Conservation (phyloP, 2,329 filamentous ascomycete genomes). For the Pezicula neosporulosa region DNA sequence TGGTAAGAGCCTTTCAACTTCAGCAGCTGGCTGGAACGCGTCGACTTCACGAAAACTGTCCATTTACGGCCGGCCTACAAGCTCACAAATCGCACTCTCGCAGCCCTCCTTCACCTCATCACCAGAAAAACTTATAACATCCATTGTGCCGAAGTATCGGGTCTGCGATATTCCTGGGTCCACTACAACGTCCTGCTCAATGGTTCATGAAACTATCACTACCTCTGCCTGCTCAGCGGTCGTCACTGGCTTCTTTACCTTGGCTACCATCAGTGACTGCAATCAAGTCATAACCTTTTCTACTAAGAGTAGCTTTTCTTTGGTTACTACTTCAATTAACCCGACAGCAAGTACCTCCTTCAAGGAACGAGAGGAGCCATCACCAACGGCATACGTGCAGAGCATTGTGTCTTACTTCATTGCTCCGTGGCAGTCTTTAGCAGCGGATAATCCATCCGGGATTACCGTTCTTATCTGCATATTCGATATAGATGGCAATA, state of each 20-base stretch:
- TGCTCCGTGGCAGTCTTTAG: conserved; percentile 23
- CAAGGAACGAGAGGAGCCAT: background rate
- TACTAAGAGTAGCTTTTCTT: conserved; percentile 15
- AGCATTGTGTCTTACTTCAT: conserved; percentile 20
- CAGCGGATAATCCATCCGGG: conserved; percentile 11
- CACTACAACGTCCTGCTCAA: conserved; percentile 14
- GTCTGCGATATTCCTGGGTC: conserved; percentile 14
- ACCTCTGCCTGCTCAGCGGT: conserved; percentile 19
- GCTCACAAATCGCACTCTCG: conserved; percentile 9
- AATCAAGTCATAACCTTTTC: conserved; percentile 23
- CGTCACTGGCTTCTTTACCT: conserved; percentile 18
- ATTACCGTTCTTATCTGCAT: conserved; percentile 18
- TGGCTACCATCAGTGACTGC: conserved; percentile 20
- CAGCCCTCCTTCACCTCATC: conserved; percentile 5
- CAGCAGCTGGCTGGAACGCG: background rate
- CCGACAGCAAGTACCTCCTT: background rate
- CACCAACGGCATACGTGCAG: conserved; percentile 14
- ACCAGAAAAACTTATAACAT: conserved; percentile 16
- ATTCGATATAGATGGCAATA: background rate
- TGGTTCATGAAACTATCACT: conserved; percentile 10
- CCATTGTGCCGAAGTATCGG: conserved; percentile 16
- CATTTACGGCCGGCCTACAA: background rate
- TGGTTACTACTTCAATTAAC: conserved; percentile 10
- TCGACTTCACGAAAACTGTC: background rate
- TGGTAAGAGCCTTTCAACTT: background rate